These are phyloP conservation scores for Coemansia sp. DNA, from an alignment of 192 early-diverging fungal species.

Conservation along the genomic window DNA sequence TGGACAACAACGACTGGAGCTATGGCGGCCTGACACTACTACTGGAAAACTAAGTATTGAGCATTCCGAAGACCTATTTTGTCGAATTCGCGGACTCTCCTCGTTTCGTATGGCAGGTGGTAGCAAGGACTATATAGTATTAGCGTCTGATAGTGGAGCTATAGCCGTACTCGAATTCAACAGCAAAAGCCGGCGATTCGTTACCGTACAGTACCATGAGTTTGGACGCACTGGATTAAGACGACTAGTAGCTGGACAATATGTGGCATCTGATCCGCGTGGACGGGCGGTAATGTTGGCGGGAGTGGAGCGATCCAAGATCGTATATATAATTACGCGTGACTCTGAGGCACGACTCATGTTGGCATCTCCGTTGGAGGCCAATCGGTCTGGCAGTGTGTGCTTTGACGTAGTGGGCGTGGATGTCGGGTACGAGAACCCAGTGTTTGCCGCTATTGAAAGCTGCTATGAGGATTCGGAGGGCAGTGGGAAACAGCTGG, in stretches of 20 bases:
- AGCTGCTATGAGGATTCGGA: conserved; percentile 80
- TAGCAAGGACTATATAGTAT: conserved; percentile 88
- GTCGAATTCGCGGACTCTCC: conserved; percentile 78
- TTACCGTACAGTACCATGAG: conserved; percentile 87
- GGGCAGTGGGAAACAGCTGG: conserved; percentile 79
- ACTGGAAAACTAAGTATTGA: conserved; percentile 79
- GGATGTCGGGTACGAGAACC: conserved; percentile 99
- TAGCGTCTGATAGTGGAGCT: conserved; percentile 89
- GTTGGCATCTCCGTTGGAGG: conserved; percentile 96
- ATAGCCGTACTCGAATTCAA: conserved; percentile 92
- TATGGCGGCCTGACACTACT: conserved; percentile 74
- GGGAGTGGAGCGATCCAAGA: conserved; percentile 91
- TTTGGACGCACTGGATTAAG: conserved; percentile 92
- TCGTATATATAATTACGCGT: conserved; percentile 96
- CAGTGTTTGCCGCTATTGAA: conserved; percentile 95
- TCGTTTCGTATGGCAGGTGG: conserved; percentile 89
- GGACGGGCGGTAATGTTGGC: conserved; percentile 96
- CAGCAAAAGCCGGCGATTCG: conserved; percentile 69
- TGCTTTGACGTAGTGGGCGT: conserved; percentile 83
- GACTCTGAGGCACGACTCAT: conserved; percentile 80
- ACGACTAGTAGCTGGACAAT: conserved; percentile 92
- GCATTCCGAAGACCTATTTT: conserved; percentile 81
- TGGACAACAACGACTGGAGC: conserved; percentile 71
- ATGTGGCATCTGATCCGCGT: conserved; percentile 93
- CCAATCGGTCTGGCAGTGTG: conserved; percentile 79